Conservation (phyloP, 805 yeast genomes). For the Wilhelminamyces savonicus region DNA sequence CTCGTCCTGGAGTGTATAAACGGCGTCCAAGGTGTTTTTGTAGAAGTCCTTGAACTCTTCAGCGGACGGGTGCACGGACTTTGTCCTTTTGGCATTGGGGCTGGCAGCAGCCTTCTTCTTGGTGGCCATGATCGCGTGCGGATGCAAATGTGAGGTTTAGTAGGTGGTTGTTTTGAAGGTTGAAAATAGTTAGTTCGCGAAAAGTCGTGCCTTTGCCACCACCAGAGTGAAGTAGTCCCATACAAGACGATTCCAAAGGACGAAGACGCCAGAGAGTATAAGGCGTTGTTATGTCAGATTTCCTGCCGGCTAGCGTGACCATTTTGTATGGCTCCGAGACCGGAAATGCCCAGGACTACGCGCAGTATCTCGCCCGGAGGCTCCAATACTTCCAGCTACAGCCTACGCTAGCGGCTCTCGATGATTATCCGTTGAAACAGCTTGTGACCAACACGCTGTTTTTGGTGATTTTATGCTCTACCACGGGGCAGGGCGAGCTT, state of each 20-base stretch:
- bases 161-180: background rate
- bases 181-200: background rate
- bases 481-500: constrained; percentile 93
- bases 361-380: constrained; percentile 51
- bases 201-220: background rate
- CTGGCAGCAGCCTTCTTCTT: too few species aligned
- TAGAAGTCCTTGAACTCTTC: constrained; percentile 24
- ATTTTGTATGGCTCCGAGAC: constrained; percentile 89
- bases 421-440: constrained; percentile 52
- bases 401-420: constrained; percentile 47
- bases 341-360: constrained; percentile 85
- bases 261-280: too few species aligned
- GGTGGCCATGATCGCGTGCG: background rate
- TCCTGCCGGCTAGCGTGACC: too few species aligned
- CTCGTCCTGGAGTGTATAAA: constrained; percentile 27
- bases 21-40: constrained; percentile 22
- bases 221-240: too few species aligned
- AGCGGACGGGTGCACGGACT: constrained; percentile 5
- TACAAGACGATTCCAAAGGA: too few species aligned
- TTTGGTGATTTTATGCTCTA: constrained; percentile 65
- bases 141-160: background rate
- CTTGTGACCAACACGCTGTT: constrained; percentile 42
- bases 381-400: constrained; percentile 49
- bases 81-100: too few species aligned
- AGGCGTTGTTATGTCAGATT: too few species aligned